Evolutionary conservation across 169 alveolate species (phyloP), one percentile per base, ranked within the genome.

Genomic region (Cryptosporidium meleagridis): DNA sequence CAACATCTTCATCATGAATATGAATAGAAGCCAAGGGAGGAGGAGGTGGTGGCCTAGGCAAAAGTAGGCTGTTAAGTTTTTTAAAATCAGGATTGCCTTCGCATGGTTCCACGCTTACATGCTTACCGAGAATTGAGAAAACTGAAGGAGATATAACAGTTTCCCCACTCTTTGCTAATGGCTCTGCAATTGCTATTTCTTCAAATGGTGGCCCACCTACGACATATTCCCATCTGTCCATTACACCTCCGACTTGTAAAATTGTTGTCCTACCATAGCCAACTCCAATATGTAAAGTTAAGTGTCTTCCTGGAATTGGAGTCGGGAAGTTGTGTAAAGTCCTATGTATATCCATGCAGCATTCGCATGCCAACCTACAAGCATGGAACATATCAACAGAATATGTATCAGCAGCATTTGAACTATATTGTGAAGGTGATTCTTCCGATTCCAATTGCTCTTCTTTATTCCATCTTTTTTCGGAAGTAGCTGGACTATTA

Each of bases 281-380:
- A 2, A 93, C 93, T 4, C 96, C 96, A 5, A 95, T 95, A 59
- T 95, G 97, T 55, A 95, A 86, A 35, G 95, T 71, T 53, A 95
- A 70, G 26, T 70, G 87, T 62, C 92, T 89, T 52, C 92, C 92
- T 29, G 92, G 92, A 12, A 92, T 85, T n/a, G 93, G 93, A 0
- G 96, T 94, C 18, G 97, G 97, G 39, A 91, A 95, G 62, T 95
- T 94, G 48, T 94, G 93, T 23, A 95, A 72, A 1, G 94, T 73
- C 67, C 93, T 91, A 65, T 95, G 97, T 29, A 95, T 93, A 70
- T 95, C 96, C 59, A 80, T 89, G 29, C 97, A 94, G 35, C 97
- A 95, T 37, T 93, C 94, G 45, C 94, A 70, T 2, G 95, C 96
- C 14, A 71, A 65, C 33, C 86, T 71, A 35, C 85, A 69, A 16